Conservation (phyloP, 208 protist species). For the Leishmania lainsoni region DNA sequence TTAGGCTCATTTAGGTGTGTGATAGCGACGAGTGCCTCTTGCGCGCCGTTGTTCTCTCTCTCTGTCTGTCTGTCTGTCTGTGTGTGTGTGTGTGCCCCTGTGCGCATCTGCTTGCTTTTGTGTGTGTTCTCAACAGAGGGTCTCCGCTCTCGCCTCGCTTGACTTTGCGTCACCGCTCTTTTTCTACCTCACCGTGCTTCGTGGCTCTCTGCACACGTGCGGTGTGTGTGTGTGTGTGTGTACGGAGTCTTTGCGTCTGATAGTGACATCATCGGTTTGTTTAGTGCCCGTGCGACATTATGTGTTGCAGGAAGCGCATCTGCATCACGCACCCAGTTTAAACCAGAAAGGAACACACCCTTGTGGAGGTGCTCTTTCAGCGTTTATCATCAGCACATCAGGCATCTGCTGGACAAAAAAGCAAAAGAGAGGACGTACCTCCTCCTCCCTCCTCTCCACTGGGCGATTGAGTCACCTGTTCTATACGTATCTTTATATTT, state of each 20-base stretch:
- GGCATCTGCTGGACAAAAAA: not conserved
- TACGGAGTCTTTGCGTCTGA: not conserved
- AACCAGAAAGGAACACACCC: not conserved
- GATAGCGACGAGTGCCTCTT: too few species aligned
- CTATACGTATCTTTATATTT: too few species aligned
- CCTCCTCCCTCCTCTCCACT: not conserved
- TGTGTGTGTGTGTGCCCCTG: not conserved
- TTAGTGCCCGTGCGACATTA: not conserved
- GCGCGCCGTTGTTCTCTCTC: constrained; percentile 5
- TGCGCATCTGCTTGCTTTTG: not conserved
- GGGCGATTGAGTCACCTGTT: not conserved
- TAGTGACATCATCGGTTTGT: not conserved
- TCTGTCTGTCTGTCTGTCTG: constrained; percentile 7
- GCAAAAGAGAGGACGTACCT: not conserved
- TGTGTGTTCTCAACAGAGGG: constrained; percentile 10
- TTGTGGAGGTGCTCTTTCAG: not conserved
- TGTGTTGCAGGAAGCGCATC: not conserved
- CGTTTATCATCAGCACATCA: not conserved
- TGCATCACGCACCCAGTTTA: not conserved
- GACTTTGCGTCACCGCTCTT: not conserved
- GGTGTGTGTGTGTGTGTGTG: not conserved
- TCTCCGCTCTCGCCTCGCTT: constrained; percentile 15
- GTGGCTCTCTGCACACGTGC: not conserved
- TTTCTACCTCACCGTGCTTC: not conserved
- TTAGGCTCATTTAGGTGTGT: too few species aligned